Evolutionary conservation across 2,329 filamentous ascomycete species (phyloP).

Genomic region (Trichoderma sp.): DNA sequence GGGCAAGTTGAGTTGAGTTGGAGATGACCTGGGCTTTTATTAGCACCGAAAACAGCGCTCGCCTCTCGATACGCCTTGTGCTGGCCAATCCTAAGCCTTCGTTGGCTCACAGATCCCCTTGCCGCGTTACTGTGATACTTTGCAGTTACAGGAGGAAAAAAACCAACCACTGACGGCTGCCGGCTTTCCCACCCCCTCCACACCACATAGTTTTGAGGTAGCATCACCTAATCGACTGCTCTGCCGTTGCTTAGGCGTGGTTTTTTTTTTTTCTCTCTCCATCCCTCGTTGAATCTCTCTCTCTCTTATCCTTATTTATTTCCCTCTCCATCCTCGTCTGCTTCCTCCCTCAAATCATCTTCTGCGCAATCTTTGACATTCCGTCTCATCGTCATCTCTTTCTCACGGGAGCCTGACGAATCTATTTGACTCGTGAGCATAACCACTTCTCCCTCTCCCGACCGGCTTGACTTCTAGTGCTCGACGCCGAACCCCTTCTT

Average conservation of each 20-base stretch:
- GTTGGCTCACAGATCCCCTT: slow-evolving; percentile 1
- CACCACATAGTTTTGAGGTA: background rate
- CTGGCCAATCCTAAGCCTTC: background rate
- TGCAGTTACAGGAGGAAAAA: background rate
- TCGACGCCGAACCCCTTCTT: background rate
- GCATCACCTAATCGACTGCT: slow-evolving; percentile 10
- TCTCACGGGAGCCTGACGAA: slow-evolving; percentile 8
- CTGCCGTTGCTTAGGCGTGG: background rate
- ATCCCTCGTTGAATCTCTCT: background rate
- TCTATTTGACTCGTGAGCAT: slow-evolving; percentile 8
- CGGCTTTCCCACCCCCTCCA: slow-evolving; percentile 11
- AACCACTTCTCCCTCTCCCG: background rate
- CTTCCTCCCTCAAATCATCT: background rate
- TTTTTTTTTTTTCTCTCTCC: slow-evolving; percentile 7
- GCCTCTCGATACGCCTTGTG: background rate
- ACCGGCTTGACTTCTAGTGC: background rate
- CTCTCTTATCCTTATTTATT: slow-evolving; percentile 10
- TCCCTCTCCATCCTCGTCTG: slow-evolving; percentile 5
- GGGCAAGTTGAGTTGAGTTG: slow-evolving; percentile 2
- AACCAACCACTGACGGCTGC: slow-evolving; percentile 11
- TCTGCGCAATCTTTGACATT: background rate
- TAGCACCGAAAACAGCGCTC: slow-evolving; percentile 1
- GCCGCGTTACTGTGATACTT: slow-evolving; percentile 5
- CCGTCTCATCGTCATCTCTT: slow-evolving; percentile 9
- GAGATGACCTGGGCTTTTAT: background rate